Conservation (phyloP, 2,329 filamentous ascomycete genomes). For the Shiraia sp. region DNA sequence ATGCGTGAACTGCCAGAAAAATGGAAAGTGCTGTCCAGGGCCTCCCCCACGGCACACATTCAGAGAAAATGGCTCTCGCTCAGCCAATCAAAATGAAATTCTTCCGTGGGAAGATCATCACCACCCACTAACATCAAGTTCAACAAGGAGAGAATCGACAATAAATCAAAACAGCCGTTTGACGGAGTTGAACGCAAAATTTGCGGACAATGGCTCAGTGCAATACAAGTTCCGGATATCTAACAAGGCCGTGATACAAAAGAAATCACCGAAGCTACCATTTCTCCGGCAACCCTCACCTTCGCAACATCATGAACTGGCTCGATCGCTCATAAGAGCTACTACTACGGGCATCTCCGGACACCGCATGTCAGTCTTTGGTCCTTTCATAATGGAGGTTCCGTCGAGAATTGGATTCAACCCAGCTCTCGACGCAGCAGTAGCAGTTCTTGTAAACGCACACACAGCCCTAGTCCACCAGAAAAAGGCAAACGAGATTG, state of each 20-base stretch:
- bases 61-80: conserved; percentile 29
- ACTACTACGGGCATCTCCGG: conserved; percentile 30
- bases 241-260: conserved; percentile 3
- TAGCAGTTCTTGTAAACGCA: conserved; percentile 33
- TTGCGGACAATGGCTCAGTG: conserved; percentile 30
- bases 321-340: conserved; percentile 31
- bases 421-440: conserved; percentile 36
- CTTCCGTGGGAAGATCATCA: neutral
- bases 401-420: conserved; percentile 37
- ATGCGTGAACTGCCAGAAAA: conserved; percentile 41
- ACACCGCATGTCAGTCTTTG: conserved; percentile 37
- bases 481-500: conserved; percentile 25
- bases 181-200: conserved; percentile 30
- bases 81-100: conserved; percentile 8
- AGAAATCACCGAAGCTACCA: conserved; percentile 17
- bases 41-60: conserved; percentile 40
- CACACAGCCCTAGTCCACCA: conserved; percentile 32
- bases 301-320: conserved; percentile 31
- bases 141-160: neutral
- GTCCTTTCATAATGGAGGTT: conserved; percentile 35
- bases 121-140: neutral
- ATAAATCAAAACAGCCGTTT: conserved; percentile 13
- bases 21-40: conserved; percentile 39
- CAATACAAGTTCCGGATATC: conserved; percentile 35
- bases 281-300: conserved; percentile 28